Conservation (phyloP, 768 basidiomycete genomes). For the Pleurotus salmoneostramineus region DNA sequence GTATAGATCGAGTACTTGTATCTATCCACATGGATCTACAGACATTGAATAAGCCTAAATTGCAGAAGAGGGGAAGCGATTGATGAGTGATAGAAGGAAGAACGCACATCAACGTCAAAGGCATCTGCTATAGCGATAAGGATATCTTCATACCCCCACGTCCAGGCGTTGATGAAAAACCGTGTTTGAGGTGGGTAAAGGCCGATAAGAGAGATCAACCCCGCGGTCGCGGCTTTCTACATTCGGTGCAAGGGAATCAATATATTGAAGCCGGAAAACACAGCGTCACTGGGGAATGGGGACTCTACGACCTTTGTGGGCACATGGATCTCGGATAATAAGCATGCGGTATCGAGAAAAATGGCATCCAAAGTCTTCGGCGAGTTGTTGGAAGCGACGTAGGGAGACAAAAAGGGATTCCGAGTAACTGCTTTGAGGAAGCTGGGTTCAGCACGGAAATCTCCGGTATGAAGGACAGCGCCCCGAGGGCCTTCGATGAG, state of each 20-base stretch:
- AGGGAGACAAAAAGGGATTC: slow-evolving; percentile 72
- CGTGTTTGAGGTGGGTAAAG: slow-evolving; percentile 59
- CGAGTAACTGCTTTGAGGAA: slow-evolving; percentile 64
- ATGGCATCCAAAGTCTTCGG: slow-evolving; percentile 63
- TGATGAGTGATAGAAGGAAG: neutral
- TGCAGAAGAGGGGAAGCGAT: neutral
- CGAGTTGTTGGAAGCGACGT: slow-evolving; percentile 37
- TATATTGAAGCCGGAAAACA: too few relatives aligned
- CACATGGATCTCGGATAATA: slow-evolving; percentile 46
- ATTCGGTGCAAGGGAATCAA: too few relatives aligned
- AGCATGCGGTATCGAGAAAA: slow-evolving; percentile 77
- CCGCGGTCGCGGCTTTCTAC: slow-evolving; percentile 63
- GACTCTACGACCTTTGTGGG: slow-evolving; percentile 51
- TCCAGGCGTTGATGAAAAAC: slow-evolving; percentile 94
- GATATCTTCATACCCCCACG: slow-evolving; percentile 94
- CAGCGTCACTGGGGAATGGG: neutral
- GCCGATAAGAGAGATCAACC: slow-evolving; percentile 66
- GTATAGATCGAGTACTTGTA: slow-evolving; percentile 78
- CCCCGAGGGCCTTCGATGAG: slow-evolving; percentile 69
- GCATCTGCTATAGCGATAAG: slow-evolving; percentile 67
- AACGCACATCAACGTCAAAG: slow-evolving; percentile 58
- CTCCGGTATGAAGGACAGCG: slow-evolving; percentile 88
- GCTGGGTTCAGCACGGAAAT: slow-evolving; percentile 85
- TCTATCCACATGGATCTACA: slow-evolving; percentile 84
- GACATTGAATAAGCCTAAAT: neutral